Evolutionary conservation across 2,329 filamentous ascomycete species (phyloP).

Genomic region (Penicillium palitans): DNA sequence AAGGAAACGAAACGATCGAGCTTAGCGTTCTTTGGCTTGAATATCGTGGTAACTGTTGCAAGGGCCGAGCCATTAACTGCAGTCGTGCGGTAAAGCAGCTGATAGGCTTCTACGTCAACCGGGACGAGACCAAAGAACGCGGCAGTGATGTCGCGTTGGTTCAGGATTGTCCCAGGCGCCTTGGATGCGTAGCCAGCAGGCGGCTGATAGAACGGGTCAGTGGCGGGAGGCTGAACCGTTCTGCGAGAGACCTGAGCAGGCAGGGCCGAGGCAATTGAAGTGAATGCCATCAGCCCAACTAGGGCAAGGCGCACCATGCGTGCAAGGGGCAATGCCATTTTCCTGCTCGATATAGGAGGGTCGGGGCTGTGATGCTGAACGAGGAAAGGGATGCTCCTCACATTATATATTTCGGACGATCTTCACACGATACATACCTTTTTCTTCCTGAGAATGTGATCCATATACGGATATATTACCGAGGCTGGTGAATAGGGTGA

Average conservation of each 20-base stretch:
- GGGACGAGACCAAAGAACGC: conserved; percentile 27
- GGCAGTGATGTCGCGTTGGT: conserved; percentile 20
- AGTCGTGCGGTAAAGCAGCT: conserved; percentile 47
- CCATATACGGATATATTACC: background rate
- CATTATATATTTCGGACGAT: background rate
- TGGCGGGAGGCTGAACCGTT: conserved; percentile 10
- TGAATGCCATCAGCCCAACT: conserved; percentile 2
- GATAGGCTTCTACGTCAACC: conserved; percentile 30
- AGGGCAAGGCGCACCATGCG: conserved; percentile 10
- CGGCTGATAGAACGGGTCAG: conserved; percentile 32
- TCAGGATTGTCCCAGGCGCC: conserved; percentile 27
- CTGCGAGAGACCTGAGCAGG: background rate
- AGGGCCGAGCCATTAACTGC: conserved; percentile 41
- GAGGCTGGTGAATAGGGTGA: conserved; percentile 1
- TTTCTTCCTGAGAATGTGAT: conserved; percentile 4
- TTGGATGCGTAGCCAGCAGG: conserved; percentile 26
- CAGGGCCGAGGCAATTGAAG: conserved; percentile 2
- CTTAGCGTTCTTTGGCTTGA: conserved; percentile 35
- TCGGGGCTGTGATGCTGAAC: background rate
- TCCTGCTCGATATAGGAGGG: background rate
- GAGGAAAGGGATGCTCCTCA: background rate
- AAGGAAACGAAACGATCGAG: conserved; percentile 43
- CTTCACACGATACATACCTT: background rate
- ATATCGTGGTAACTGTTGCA: conserved; percentile 43
- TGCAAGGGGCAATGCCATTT: conserved; percentile 7